Evolutionary conservation across 1,139 yeast genomes (phyloP).

Genomic region (Zygosaccharomyces pseudobailii): DNA sequence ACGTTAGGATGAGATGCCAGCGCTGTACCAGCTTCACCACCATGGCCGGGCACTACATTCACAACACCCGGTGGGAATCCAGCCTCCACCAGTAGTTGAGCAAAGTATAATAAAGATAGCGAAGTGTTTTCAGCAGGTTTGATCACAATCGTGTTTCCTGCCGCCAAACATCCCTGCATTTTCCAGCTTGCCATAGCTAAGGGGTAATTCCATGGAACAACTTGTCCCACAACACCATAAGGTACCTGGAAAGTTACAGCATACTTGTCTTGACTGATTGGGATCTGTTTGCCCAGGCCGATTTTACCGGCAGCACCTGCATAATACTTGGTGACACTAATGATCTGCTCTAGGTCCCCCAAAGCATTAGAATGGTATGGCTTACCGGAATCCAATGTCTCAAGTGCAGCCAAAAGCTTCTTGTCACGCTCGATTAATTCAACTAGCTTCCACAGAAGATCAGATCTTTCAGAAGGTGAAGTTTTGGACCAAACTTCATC

Average conservation of each 20-base stretch:
- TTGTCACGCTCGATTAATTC: conserved; percentile 47
- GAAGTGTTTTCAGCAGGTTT: conserved; percentile 70
- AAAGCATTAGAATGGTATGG: conserved; percentile 49
- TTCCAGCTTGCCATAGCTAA: conserved; percentile 69
- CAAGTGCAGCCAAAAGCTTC: conserved; percentile 50
- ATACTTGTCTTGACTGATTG: conserved; percentile 55
- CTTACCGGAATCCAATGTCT: conserved; percentile 64
- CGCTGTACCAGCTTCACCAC: conserved; percentile 53
- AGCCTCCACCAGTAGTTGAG: conserved; percentile 51
- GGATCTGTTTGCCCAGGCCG: conserved; percentile 65
- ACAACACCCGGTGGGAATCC: conserved; percentile 74
- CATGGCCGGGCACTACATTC: conserved; percentile 54
- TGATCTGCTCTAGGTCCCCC: conserved; percentile 58
- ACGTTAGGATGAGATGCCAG: conserved; percentile 53
- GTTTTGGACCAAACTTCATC: conserved; percentile 45
- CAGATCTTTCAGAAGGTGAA: conserved; percentile 46
- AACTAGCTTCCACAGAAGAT: conserved; percentile 47
- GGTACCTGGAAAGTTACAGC: conserved; percentile 83
- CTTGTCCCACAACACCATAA: conserved; percentile 71
- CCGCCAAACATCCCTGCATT: conserved; percentile 63
- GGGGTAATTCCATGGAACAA: conserved; percentile 76
- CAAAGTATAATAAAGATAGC: conserved; percentile 52
- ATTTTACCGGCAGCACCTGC: conserved; percentile 90
- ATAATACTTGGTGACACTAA: conserved; percentile 59
- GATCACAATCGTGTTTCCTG: conserved; percentile 63